Conservation (phyloP, 768 basidiomycete species). For the Lactifluus echinatus region DNA sequence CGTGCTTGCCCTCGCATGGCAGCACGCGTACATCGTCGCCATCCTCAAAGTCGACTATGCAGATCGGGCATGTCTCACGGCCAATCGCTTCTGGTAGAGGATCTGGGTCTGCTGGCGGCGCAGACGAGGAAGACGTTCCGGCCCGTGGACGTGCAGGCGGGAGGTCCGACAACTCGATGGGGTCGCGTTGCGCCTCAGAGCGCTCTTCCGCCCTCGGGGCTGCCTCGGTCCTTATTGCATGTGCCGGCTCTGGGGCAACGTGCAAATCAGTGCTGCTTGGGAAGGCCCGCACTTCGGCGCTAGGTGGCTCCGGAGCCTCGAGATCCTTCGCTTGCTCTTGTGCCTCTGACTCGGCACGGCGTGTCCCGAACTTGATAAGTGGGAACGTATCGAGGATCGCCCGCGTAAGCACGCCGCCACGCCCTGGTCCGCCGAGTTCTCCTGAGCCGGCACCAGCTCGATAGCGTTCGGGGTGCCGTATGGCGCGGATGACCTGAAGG, state of each 20-base stretch:
- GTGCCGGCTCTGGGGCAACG: background rate
- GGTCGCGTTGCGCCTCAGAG: background rate
- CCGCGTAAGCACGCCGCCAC: constrained; percentile 45
- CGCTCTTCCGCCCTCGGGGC: background rate
- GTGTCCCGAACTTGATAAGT: constrained; percentile 69
- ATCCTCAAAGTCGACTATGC: constrained; percentile 88
- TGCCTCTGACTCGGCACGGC: background rate
- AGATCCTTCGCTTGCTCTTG: constrained; percentile 6
- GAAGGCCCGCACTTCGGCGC: background rate
- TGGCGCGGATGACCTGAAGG: constrained; percentile 68
- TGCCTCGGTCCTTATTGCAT: background rate
- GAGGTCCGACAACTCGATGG: constrained; percentile 5
- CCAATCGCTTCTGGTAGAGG: constrained; percentile 60
- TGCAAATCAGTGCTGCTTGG: background rate
- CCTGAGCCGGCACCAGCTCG: constrained; percentile 37
- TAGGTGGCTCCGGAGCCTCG: constrained; percentile 1
- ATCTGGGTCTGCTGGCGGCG: constrained; percentile 28
- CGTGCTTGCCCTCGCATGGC: constrained; percentile 86
- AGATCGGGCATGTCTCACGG: constrained; percentile 88
- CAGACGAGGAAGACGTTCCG: constrained; percentile 15
- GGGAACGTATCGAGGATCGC: constrained; percentile 97
- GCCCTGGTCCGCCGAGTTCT: constrained; percentile 35
- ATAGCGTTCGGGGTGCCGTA: constrained; percentile 87
- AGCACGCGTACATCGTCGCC: constrained; percentile 87
- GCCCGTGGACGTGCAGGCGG: constrained; percentile 14